A percentile compares a stretch with the other conserved stretches of the same genome.
These are phyloP conservation scores for Lepidopterella palustris DNA, from an alignment of 495 filamentous ascomycete genomes.

Conservation along the genomic window DNA sequence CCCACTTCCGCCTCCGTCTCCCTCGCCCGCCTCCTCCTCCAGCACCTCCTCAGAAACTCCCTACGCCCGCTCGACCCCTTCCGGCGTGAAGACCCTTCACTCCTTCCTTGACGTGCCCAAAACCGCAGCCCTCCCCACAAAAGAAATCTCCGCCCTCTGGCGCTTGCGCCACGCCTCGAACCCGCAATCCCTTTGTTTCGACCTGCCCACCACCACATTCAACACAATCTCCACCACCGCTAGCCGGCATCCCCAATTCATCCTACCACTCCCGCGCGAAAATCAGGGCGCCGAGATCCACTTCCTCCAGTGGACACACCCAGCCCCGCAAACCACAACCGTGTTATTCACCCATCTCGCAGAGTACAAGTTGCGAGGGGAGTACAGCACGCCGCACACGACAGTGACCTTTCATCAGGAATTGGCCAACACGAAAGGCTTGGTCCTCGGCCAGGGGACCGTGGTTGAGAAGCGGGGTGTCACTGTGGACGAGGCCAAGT, in stretches of 20 bases:
- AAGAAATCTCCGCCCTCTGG: conserved; percentile 85
- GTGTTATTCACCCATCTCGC: conserved; percentile 89
- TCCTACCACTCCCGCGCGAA: conserved; percentile 74
- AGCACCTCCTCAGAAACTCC: conserved; percentile 18
- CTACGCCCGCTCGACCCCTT: conserved; percentile 34
- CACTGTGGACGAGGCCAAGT: conserved; percentile 69
- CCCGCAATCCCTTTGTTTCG: conserved; percentile 68
- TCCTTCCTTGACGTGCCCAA: conserved; percentile 80
- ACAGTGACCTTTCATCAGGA: conserved; percentile 88
- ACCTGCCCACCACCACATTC: conserved; percentile 68
- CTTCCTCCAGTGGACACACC: conserved; percentile 73
- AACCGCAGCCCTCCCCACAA: conserved; percentile 59
- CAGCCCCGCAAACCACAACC: conserved; percentile 60
- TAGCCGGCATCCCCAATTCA: conserved; percentile 73
- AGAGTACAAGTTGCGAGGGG: conserved; percentile 84
- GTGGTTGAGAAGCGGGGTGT: conserved; percentile 74
- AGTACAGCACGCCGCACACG: conserved; percentile 85
- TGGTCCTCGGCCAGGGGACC: conserved; percentile 78
- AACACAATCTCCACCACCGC: conserved; percentile 58
- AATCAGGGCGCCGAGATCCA: conserved; percentile 68
- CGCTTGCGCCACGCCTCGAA: conserved; percentile 73
- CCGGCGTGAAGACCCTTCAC: conserved; percentile 70
- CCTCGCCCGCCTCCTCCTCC: conserved; percentile 27
- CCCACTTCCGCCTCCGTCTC: conserved; percentile 28
- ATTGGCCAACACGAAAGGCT: conserved; percentile 58